Evolutionary conservation across 352 stramenopile genomes (phyloP).

Genomic region (Phytopythium chamaehyphon): DNA sequence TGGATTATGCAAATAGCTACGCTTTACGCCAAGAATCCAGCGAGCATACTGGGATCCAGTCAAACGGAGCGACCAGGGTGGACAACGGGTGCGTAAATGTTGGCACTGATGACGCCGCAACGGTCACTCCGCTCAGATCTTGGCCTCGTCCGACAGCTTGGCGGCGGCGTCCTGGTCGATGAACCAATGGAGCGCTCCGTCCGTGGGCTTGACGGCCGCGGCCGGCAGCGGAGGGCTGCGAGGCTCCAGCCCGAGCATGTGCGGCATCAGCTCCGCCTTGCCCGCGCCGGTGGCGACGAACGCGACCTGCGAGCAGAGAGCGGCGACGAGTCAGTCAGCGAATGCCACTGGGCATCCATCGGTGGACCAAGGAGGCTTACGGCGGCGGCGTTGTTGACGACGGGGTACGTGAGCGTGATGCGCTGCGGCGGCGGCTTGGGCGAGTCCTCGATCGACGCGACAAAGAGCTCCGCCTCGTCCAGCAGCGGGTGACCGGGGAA

Average conservation of each 20-base stretch:
- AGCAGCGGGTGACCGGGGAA: conserved; percentile 95
- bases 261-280: conserved; percentile 87
- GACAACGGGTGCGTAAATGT: too few relatives aligned
- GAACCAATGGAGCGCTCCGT: conserved; percentile 83
- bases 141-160: conserved; percentile 41
- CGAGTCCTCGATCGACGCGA: conserved; percentile 96
- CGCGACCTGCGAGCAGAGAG: conserved; percentile 50
- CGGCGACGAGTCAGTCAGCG: conserved; percentile 6
- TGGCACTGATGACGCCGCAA: too few relatives aligned
- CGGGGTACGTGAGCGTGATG: conserved; percentile 96
- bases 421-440: conserved; percentile 95
- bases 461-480: conserved; percentile 75
- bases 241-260: conserved; percentile 68
- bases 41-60: neutral
- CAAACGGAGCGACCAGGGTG: neutral
- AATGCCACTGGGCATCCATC: too few relatives aligned
- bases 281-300: conserved; percentile 88
- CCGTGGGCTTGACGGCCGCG: conserved; percentile 59
- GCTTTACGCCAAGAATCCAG: neutral
- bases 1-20: neutral
- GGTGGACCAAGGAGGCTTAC: conserved; percentile 24
- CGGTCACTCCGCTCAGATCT: conserved; percentile 28
- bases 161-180: conserved; percentile 74
- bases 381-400: conserved; percentile 90
- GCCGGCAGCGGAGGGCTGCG: conserved; percentile 63